Evolutionary conservation across 2,329 filamentous ascomycete species (phyloP), one percentile per base, ranked within the genome.

Genomic region (Curvularia sp.): DNA sequence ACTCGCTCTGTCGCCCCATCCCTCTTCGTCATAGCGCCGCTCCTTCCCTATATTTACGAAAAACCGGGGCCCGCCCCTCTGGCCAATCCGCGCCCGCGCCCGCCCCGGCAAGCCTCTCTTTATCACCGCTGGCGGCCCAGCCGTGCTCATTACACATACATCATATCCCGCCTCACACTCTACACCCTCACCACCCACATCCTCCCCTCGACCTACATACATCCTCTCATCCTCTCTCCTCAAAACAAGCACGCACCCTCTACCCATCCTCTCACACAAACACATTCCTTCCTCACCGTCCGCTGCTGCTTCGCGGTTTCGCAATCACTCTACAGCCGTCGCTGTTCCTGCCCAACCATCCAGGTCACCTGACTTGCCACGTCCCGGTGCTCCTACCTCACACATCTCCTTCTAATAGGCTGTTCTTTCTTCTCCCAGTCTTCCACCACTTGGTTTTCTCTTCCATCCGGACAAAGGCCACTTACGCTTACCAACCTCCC

Each of bases 21-120:
- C 72, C 67, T 68, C 66, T 72, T 74, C 73, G 74, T 76, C 74
- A 76, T 76, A 69, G 73, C 72, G 70, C 67, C 42, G 53, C 63
- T 73, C 72, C 72, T 73, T 71, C 70, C 72, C 70, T 75, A 71
- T 76, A 75, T 75, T 75, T 76, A 73, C 70, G 65, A 66, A 72
- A 69, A 67, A 67, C 67, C 64, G 66, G 72, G 71, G 67, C 68
- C 39, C 53, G 44, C 59, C 31, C 44, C 41, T 53, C 30, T 47
- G 62, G 63, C 71, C 74, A 75, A 75, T 75, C 58, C 63, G 65
- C 57, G 44, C 44, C 64, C 58, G 50, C 55, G 60, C 53, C 62
- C 58, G 43, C 49, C 57, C 50, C 56, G 51, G 49, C 56, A 61
- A 58, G 57, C 63, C 62, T 52, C 61, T 63, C 66, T 73, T 73